These are phyloP conservation scores for Acidiella bohemica DNA, from an alignment of 495 filamentous ascomycete genomes.

Conservation along the genomic window DNA sequence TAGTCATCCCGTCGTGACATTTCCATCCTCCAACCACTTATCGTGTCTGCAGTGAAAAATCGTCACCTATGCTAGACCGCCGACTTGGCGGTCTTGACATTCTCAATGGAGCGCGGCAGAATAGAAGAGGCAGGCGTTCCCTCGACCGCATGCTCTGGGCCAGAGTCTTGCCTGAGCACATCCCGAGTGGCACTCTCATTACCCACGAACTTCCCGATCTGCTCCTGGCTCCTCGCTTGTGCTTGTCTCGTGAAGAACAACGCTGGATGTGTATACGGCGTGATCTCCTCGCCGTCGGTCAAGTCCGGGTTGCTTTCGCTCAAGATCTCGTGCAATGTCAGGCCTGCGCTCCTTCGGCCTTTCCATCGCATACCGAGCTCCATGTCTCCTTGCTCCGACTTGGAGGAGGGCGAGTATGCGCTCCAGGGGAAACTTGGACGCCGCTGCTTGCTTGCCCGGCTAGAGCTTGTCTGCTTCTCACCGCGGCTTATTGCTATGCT, in stretches of 20 bases:
- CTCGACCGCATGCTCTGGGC: not conserved
- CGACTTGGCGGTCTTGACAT: too few species aligned
- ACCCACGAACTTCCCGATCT: not conserved
- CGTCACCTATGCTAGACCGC: too few species aligned
- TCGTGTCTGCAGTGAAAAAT: too few species aligned
- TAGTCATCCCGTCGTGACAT: too few species aligned
- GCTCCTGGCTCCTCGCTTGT: not conserved
- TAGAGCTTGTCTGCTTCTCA: not conserved
- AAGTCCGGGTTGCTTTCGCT: slow-evolving; percentile 1
- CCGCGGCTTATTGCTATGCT: slow-evolving; percentile 4
- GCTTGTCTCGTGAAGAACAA: slow-evolving; percentile 1
- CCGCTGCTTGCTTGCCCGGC: not conserved
- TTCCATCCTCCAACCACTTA: too few species aligned
- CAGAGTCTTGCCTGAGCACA: slow-evolving; percentile 5
- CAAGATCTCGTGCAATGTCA: slow-evolving; percentile 6
- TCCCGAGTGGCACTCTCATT: not conserved
- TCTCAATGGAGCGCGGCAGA: too few species aligned
- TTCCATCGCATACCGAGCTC: not conserved
- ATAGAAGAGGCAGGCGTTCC: too few species aligned
- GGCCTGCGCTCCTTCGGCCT: not conserved
- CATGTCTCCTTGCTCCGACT: not conserved
- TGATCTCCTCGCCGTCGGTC: not conserved
- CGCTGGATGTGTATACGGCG: slow-evolving; percentile 7
- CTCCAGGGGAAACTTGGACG: not conserved
- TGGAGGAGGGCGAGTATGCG: not conserved